Base-by-base conservation (phyloP, 139 green algal genomes). In the Micractinium sp. region DNA sequence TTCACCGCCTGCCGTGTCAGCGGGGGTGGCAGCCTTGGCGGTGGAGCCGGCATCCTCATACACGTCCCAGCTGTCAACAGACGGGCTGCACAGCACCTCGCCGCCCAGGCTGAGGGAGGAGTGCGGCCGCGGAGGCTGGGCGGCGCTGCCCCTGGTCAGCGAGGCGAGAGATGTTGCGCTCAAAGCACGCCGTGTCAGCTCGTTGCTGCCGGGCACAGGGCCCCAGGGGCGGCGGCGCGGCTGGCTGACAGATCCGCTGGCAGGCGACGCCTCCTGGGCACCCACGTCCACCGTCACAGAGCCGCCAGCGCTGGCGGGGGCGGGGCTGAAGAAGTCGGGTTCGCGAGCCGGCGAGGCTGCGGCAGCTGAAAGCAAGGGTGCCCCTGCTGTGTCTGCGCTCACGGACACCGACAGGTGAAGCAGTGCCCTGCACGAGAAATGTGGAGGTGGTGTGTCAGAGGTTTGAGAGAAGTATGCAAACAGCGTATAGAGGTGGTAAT, bases 201-300 rank as follows among this genome's bases (percentile, higher is more conserved):
- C 80, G 36, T 0, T 22, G 56, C 81, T 60, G 81, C 60, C 35
- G 31, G 81, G 81, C 35, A 77, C 22, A 15, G 81, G 81, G 60
- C 81, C 81, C 81, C 81, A 86, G 60, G 18, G 19, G 23, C 81
- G 81, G 35, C 60, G 60, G 60, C 56, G n/a, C 19, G 81, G 81
- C 61, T 77, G 61, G 61, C 76, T 77, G 29, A 86, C 60, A 3
- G 81, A 86, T 14, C 2, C 33, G 61, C 81, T 86, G 81, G 60
- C 81, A 41, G 60, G 60, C 4, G 16, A 20, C 19, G 75, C 4
- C 20, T 9, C 36, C 35, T 56, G 75, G 36, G 36, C 20, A 22
- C 35, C 75, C 20, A 81, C 19, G 36, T 81, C 75, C 1, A 81
- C 74, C 14, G 74, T 80, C 0, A 38, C 75, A 56, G 75, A n/a